Base-by-base conservation (phyloP, 2,329 filamentous ascomycete genomes). In the Botrytis elliptica region DNA sequence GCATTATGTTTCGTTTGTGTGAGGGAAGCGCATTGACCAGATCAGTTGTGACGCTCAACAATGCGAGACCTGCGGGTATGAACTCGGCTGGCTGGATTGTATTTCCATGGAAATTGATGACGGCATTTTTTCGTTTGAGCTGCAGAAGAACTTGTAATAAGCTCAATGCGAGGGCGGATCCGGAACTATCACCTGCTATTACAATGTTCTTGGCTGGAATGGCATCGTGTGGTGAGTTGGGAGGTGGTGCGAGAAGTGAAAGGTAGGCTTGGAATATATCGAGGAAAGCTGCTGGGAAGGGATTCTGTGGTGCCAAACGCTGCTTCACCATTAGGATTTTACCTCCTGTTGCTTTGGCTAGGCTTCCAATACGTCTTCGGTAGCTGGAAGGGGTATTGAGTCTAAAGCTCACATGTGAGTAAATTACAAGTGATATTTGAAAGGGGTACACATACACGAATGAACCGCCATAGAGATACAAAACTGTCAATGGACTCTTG, bases 221-320 rank as follows among this genome's bases (percentile, higher is more conserved):
- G 18, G 42, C 42, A 2, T n/a, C 7, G 10, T 65, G 38, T 38
- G 60, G 60, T 36, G 70, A 44, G 22, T 22, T 33, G 1, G 42
- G 59, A 14, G 52, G 16, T 29, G 59, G 59, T 40, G 42, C 40
- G 16, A 65, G 70, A 22, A 65, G 49, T 22, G 59, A 71, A 20
- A 65, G 33, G 38, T 71, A 71, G 10, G 38, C 10, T 25, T 49
- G 69, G 36, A 71, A 64, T 9, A 29, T 25, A 52, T 71, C 69
- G 33, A 71, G 38, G 18, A 71, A 40, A 40, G 69, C 69, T 12
- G 69, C n/a, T 16, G 69, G 69, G 59, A 71, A 71, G 10, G 57
- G 40, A 33, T 52, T 42, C 36, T 71, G 57, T 18, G 69, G 69
- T 42, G 57, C 42, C n/a, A 71, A 42, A 33, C 57, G 57, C 40